Evolutionary conservation across 768 basidiomycete species (phyloP).

Genomic region (Lactarius psammicola): DNA sequence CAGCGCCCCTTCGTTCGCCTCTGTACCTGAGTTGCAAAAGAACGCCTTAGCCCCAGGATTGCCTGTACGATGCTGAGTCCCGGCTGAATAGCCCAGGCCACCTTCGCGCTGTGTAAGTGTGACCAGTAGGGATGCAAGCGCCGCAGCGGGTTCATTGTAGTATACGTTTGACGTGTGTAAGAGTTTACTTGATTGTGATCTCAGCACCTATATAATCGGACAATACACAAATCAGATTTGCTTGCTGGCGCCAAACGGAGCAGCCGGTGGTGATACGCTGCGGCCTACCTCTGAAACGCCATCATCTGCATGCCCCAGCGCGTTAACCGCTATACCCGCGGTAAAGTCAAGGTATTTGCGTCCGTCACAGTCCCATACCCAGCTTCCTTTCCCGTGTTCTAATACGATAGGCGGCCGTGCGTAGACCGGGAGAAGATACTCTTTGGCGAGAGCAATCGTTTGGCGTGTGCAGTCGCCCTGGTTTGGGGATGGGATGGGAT

Average conservation of each 20-base stretch:
- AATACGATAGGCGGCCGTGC: constrained; percentile 86
- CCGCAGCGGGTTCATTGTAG: constrained; percentile 85
- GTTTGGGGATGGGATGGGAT: constrained; percentile 35
- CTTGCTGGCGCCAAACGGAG: constrained; percentile 2
- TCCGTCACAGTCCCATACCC: constrained; percentile 80
- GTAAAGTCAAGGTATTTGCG: constrained; percentile 90
- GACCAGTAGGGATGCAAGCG: constrained; percentile 83
- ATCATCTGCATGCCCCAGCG: constrained; percentile 89
- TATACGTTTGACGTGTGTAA: constrained; percentile 90
- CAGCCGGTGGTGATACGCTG: background rate
- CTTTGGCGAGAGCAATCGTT: constrained; percentile 34
- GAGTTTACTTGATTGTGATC: constrained; percentile 70
- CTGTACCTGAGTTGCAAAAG: constrained; percentile 93
- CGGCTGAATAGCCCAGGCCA: constrained; percentile 73
- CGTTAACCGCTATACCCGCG: constrained; percentile 96
- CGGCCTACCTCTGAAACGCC: constrained; percentile 68
- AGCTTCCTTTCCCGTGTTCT: constrained; percentile 82
- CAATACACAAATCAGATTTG: constrained; percentile 6
- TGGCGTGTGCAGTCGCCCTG: constrained; percentile 31
- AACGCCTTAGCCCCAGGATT: constrained; percentile 73
- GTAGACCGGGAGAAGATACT: constrained; percentile 85
- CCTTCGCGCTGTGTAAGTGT: constrained; percentile 79
- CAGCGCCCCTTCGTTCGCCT: constrained; percentile 96
- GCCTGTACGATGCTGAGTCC: constrained; percentile 34
- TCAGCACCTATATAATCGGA: constrained; percentile 51